Base-by-base conservation (phyloP, 306 rosid species). In the Cicer judaicum region DNA sequence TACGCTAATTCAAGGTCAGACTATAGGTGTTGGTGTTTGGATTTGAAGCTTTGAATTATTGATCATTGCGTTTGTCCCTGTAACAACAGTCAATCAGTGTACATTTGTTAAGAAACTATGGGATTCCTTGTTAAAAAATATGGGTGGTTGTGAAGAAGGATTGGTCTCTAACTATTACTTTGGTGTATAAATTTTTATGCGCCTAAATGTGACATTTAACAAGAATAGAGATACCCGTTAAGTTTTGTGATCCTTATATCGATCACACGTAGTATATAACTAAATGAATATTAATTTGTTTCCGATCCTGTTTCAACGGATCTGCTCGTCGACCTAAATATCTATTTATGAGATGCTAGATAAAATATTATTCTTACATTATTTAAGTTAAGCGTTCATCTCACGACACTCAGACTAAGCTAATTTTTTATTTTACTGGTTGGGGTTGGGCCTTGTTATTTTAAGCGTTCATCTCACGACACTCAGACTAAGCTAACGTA, bases 11-110 rank as follows among this genome's bases (percentile, higher is more conserved):
- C 96, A 8, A 81, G 19, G 67, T 70, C 93, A 41, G 88, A 85
- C 72, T 90, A 87, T 41, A 83, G 38, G 76, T 92, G 98, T 64
- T 92, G 98, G 98, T 92, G 98, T 81, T 83, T 86, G 80, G 98
- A 92, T 80, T 76, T 79, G 57, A 80, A 65, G 66, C 76, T 72
- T 36, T 80, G 61, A 81, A 41, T 43, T 12, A 50, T 70, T 65
- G 18, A 53, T 52, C 68, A 44, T 16, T 34, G 40, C 10, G 2
- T 15, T 49, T 64, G 38, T 49, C 38, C 42, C 12, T 53, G 12
- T 53, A 16, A 64, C 24, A 71, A 44, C 74, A 44, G 11, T 75
- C 40, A 29, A n/a, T 7, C 56, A 36, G 10, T 52, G 56, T 47
- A 40, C 15, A 34, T 41, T 66, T 59, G 40, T 61, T 69, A 36